Evolutionary conservation across 2,329 filamentous ascomycete genomes (phyloP), one percentile per base, ranked within the genome.

Genomic region (Scolecobasidium constrictum): DNA sequence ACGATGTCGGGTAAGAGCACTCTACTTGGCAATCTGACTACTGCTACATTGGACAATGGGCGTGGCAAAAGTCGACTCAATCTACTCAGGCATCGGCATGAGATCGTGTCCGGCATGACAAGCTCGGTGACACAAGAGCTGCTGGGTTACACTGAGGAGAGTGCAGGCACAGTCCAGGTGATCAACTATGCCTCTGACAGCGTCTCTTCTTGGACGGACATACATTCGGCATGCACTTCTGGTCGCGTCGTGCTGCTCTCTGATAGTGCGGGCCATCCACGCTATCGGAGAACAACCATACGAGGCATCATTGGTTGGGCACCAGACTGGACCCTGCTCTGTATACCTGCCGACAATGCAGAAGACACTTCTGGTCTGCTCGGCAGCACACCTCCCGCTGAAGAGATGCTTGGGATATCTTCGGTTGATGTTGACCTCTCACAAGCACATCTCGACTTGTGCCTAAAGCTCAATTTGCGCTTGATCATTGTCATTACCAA

Each of bases 41-140:
- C 86, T 0, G 87, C 87, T 2, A 83, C 81, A 2, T 67, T 94
- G 15, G 92, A 98, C 57, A 95, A 96, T 59, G 90, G 90, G 0
- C 74, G 88, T 48, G 92, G 92, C 0, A 92, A 87, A 57, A 94
- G 86, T 56, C 77, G 92, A 42, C 69, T 95, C 19, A 90, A 85
- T 53, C 71, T 96, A 40, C 68, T 98, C 21, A 94, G 87, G 57
- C 92, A 98, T 61, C 79, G 85, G 9, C 92, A 98, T 57, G 92
- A 98, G 58, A 83, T 96, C 45, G 81, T 75, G 3, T 93, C 90
- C 2, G 92, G 92, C 1, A 73, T 94, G 48, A 98, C 92, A 2
- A 95, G 87, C 56, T 96, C 90, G 4, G 82, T 98, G 35, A 86
- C 92, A 0, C 90, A 95, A 55, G 92, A 96, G 59, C 70, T 98